Evolutionary conservation across 768 basidiomycete species (phyloP).

Genomic region (Kwoniella mangroviensis): DNA sequence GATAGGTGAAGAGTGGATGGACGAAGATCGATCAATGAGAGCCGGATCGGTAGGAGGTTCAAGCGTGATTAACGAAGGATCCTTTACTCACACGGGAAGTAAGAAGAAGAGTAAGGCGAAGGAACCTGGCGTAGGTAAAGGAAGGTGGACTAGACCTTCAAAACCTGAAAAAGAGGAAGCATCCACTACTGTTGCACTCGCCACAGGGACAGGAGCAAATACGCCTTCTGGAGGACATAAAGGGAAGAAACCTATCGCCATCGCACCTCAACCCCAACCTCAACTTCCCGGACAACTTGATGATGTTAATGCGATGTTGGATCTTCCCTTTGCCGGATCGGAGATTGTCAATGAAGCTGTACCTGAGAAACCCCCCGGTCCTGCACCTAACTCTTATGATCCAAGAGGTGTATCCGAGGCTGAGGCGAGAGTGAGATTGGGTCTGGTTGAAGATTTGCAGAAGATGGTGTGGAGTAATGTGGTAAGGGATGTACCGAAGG

Average conservation of each 20-base stretch:
- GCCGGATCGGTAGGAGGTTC: constrained; percentile 20
- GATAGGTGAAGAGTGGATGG: constrained; percentile 9
- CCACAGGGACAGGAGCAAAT: not conserved
- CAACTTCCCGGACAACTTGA: not conserved
- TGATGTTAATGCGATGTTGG: constrained; percentile 13
- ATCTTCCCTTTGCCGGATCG: constrained; percentile 14
- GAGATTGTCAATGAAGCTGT: constrained; percentile 7
- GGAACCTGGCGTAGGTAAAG: constrained; percentile 47
- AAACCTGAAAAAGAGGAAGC: constrained; percentile 36
- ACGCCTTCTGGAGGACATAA: not conserved
- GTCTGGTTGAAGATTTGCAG: constrained; percentile 46
- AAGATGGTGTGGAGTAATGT: constrained; percentile 40
- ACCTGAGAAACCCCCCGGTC: constrained; percentile 18
- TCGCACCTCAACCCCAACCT: constrained; percentile 8
- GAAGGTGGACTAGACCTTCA: constrained; percentile 42
- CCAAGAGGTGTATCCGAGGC: constrained; percentile 39
- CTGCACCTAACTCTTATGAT: constrained; percentile 36
- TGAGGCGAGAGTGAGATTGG: constrained; percentile 40
- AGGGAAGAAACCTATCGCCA: not conserved
- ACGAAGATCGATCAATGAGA: constrained; percentile 24
- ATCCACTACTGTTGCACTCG: constrained; percentile 14
- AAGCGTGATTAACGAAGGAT: constrained; percentile 18
- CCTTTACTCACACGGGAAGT: not conserved
- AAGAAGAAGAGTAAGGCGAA: constrained; percentile 33
- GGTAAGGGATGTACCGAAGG: constrained; percentile 49